These are phyloP conservation scores for Wickerhamomyces sp. DNA, from an alignment of 1,139 yeast genomes.

Conservation along the genomic window DNA sequence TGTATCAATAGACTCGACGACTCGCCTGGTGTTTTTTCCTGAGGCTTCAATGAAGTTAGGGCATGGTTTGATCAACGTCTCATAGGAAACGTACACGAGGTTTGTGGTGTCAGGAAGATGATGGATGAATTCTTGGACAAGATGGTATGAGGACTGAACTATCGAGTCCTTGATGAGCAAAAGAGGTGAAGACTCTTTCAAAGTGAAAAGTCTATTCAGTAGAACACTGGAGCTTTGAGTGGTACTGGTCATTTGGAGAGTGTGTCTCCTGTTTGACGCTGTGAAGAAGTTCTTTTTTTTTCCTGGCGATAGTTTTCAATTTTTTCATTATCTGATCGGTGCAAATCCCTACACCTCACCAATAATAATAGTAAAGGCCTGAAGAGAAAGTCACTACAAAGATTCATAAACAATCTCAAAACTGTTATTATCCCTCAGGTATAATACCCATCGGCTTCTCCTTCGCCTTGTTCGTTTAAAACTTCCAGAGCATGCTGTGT, in stretches of 20 bases:
- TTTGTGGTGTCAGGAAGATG: slow-evolving; percentile 29
- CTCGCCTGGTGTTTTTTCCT: slow-evolving; percentile 22
- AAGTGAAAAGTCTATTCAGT: slow-evolving; percentile 54
- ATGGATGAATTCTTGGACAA: slow-evolving; percentile 53
- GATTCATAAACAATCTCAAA: too few species aligned
- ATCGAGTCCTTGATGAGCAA: slow-evolving; percentile 64
- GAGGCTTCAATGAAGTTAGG: slow-evolving; percentile 46
- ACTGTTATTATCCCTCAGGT: too few species aligned
- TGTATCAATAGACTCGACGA: slow-evolving; percentile 26
- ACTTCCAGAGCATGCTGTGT: too few species aligned
- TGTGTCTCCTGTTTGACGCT: not conserved
- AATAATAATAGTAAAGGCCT: too few species aligned
- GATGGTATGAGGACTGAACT: slow-evolving; percentile 54
- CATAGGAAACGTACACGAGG: slow-evolving; percentile 56
- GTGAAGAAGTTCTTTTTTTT: too few species aligned
- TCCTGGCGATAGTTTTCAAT: too few species aligned
- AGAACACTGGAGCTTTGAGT: slow-evolving; percentile 54
- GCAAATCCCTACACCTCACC: too few species aligned
- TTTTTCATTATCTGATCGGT: too few species aligned
- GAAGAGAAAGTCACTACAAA: too few species aligned
- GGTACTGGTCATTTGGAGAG: slow-evolving; percentile 28
- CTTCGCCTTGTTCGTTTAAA: too few species aligned
- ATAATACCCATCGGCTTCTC: too few species aligned
- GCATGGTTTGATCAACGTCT: slow-evolving; percentile 47
- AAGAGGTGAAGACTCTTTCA: slow-evolving; percentile 73